Percentiles rank a stretch among this genome's conserved stretches.
Conservation (phyloP, 2,329 filamentous ascomycete genomes). For the Cladosporium cucumerinum region DNA sequence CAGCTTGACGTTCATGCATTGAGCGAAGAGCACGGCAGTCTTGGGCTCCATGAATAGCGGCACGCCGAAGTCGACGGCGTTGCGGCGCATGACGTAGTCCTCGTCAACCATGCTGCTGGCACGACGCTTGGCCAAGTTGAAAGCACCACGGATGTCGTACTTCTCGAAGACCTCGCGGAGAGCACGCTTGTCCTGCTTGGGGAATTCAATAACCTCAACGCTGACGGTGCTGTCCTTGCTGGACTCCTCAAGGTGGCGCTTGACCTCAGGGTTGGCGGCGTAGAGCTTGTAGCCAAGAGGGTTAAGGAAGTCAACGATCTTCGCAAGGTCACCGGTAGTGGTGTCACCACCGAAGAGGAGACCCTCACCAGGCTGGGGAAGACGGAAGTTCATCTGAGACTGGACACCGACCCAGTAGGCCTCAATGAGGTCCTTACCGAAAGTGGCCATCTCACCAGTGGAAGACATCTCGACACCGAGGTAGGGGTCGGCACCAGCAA, state of each 20-base stretch:
- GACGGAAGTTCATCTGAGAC: slow-evolving; percentile 87
- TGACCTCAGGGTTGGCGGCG: slow-evolving; percentile 77
- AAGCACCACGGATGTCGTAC: slow-evolving; percentile 92
- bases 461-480: slow-evolving; percentile 96
- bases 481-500: slow-evolving; percentile 95
- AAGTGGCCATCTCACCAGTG: slow-evolving; percentile 98
- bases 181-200: slow-evolving; percentile 90
- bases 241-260: slow-evolving; percentile 72
- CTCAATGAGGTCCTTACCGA: slow-evolving; percentile 91
- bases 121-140: slow-evolving; percentile 84
- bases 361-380: slow-evolving; percentile 91
- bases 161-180: slow-evolving; percentile 94
- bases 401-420: slow-evolving; percentile 97
- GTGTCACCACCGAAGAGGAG: slow-evolving; percentile 89
- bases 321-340: slow-evolving; percentile 65
- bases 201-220: slow-evolving; percentile 94
- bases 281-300: slow-evolving; percentile 94
- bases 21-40: slow-evolving; percentile 93
- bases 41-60: slow-evolving; percentile 98
- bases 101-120: slow-evolving; percentile 84
- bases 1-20: slow-evolving; percentile 96
- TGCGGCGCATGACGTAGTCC: slow-evolving; percentile 97
- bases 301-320: slow-evolving; percentile 80
- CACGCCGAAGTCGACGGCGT: slow-evolving; percentile 96
- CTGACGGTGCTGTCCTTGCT: slow-evolving; percentile 61